phyloP scores from a whole-genome alignment of 2,329 filamentous ascomycete genomes.

The Trichothecium sympodiale region DNA sequence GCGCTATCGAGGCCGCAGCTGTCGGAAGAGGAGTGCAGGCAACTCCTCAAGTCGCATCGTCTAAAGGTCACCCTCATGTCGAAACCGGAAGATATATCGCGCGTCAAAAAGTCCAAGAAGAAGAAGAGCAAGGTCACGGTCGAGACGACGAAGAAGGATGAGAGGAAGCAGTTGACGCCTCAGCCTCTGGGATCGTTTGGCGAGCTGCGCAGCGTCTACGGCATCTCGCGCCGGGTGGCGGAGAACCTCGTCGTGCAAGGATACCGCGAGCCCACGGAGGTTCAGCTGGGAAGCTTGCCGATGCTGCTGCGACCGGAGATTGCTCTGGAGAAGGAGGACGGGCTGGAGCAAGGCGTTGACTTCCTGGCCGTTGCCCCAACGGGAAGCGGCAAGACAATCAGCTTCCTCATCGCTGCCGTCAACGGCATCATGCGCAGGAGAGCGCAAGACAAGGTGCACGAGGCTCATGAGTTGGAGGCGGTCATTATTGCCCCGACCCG shows the following conservation, averaged over 20 bases:
- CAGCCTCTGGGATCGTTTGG: constrained; percentile 70
- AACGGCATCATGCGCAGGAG: constrained; percentile 57
- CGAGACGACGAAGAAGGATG: constrained; percentile 32
- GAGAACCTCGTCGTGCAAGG: constrained; percentile 77
- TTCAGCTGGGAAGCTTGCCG: constrained; percentile 79
- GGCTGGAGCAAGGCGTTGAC: constrained; percentile 43
- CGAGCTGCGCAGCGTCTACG: constrained; percentile 59
- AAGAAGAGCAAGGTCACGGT: constrained; percentile 32
- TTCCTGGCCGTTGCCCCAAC: constrained; percentile 86
- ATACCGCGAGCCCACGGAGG: constrained; percentile 82
- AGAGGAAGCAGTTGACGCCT: constrained; percentile 57
- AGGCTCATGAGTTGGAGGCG: constrained; percentile 44
- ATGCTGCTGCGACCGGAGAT: constrained; percentile 53
- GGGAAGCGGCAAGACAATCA: constrained; percentile 91
- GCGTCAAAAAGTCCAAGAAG: constrained; percentile 45
- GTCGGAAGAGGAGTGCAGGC: constrained; percentile 60
- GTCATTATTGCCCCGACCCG: constrained; percentile 70
- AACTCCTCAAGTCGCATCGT: constrained; percentile 67
- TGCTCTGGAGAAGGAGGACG: constrained; percentile 30
- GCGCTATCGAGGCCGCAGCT: constrained; percentile 19
- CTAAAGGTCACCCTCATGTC: constrained; percentile 75
- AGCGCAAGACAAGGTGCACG: constrained; percentile 26
- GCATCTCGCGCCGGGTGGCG: constrained; percentile 60
- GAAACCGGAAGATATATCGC: constrained; percentile 28
- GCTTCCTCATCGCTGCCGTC: constrained; percentile 81